phyloP scores from a whole-genome alignment of 345 rosid genomes.

The Gossypium arboreum region DNA sequence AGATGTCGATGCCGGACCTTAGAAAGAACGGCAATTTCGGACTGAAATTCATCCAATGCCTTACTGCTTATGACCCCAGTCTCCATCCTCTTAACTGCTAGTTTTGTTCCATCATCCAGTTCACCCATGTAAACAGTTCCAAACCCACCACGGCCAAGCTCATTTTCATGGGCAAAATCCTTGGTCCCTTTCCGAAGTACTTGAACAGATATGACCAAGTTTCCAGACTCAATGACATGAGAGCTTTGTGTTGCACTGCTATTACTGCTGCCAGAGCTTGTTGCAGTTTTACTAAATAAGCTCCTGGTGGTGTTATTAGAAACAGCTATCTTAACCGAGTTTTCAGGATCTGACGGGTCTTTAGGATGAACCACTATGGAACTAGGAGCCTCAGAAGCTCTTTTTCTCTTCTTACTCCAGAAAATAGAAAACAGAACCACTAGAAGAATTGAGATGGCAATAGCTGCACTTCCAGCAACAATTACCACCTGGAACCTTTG shows the following conservation, averaged over 20 bases:
- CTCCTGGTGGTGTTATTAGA: slow-evolving; percentile 46
- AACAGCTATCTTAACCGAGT: slow-evolving; percentile 52
- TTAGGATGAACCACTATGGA: slow-evolving; percentile 64
- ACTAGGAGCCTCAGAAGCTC: slow-evolving; percentile 29
- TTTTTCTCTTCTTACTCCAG: slow-evolving; percentile 42
- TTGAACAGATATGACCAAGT: slow-evolving; percentile 66
- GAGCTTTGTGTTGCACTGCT: slow-evolving; percentile 46
- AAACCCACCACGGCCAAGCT: slow-evolving; percentile 78
- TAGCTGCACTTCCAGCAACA: slow-evolving; percentile 45
- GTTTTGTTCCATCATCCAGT: slow-evolving; percentile 59
- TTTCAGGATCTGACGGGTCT: slow-evolving; percentile 57
- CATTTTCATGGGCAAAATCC: slow-evolving; percentile 59
- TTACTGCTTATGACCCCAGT: slow-evolving; percentile 54
- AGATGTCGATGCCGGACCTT: slow-evolving; percentile 73
- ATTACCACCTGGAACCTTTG: slow-evolving; percentile 34
- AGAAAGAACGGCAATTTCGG: slow-evolving; percentile 80
- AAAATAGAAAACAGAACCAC: slow-evolving; percentile 42
- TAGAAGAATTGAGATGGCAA: slow-evolving; percentile 36
- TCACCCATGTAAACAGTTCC: slow-evolving; percentile 78
- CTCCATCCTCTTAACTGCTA: slow-evolving; percentile 84
- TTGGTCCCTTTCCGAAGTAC: slow-evolving; percentile 68
- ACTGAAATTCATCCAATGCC: slow-evolving; percentile 64
- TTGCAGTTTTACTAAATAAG: slow-evolving; percentile 37
- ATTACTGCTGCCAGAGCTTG: slow-evolving; percentile 49
- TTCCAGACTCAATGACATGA: slow-evolving; percentile 66